Evolutionary conservation across 2,329 filamentous ascomycete species (phyloP).

Genomic region (Diaporthe capsici): DNA sequence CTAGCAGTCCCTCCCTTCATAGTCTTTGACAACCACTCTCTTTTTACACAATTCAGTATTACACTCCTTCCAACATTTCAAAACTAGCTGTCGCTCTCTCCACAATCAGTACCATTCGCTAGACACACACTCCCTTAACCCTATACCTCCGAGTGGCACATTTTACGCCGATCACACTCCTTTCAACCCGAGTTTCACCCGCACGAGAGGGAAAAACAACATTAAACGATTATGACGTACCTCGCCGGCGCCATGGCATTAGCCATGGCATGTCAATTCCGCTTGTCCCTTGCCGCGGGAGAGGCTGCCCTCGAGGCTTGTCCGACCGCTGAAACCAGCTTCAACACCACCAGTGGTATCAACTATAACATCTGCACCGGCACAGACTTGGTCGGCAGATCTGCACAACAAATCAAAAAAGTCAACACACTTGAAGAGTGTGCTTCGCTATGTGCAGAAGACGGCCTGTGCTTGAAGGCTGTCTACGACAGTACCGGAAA

Average conservation of each 20-base stretch:
- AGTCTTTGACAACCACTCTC: neutral
- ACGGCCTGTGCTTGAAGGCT: conserved; percentile 22
- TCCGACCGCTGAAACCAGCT: neutral
- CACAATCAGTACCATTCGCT: neutral
- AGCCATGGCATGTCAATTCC: neutral
- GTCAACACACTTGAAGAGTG: conserved; percentile 4
- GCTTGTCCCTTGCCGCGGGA: neutral
- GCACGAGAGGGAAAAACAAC: neutral
- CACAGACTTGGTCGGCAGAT: neutral
- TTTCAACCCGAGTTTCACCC: neutral
- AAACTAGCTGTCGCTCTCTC: no score
- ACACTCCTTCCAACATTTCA: neutral
- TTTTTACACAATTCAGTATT: neutral
- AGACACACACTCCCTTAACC: no score
- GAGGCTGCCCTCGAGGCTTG: conserved; percentile 4
- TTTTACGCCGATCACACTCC: neutral
- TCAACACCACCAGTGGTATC: neutral
- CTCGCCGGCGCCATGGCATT: neutral
- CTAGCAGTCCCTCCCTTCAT: neutral
- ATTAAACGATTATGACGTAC: neutral
- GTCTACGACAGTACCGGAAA: conserved; percentile 10
- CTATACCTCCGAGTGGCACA: neutral
- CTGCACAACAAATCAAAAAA: neutral
- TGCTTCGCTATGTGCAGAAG: conserved; percentile 26
- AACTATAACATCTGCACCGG: neutral